phyloP scores from a whole-genome alignment of 768 basidiomycete genomes.

The Boletus barrowsii region DNA sequence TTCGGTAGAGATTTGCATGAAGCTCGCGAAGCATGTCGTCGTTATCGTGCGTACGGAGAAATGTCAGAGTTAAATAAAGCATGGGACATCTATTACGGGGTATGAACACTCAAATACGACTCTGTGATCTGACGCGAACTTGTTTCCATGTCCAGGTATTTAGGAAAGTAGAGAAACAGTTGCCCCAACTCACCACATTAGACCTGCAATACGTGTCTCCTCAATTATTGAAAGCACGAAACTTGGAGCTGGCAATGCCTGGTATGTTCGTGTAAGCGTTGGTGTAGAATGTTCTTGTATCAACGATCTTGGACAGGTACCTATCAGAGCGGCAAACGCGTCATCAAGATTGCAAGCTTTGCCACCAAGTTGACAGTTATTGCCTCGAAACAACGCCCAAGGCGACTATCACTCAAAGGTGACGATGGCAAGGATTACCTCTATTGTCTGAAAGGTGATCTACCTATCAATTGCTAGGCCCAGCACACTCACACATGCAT shows the following conservation, averaged over 20 bases:
- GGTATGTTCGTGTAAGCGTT: slow-evolving; percentile 43
- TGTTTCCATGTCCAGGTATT: slow-evolving; percentile 61
- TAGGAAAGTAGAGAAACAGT: slow-evolving; percentile 92
- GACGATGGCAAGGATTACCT: slow-evolving; percentile 93
- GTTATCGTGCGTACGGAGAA: slow-evolving; percentile 85
- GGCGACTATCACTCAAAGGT: slow-evolving; percentile 82
- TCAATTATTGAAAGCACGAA: slow-evolving; percentile 79
- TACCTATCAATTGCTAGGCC: no score
- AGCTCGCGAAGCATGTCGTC: slow-evolving; percentile 85
- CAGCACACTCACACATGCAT: not conserved
- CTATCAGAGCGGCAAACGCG: slow-evolving; percentile 83
- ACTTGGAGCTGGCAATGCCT: slow-evolving; percentile 94
- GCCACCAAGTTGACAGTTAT: slow-evolving; percentile 90
- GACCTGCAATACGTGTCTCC: slow-evolving; percentile 98
- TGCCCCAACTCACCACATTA: slow-evolving; percentile 82
- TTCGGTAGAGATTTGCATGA: slow-evolving; percentile 91
- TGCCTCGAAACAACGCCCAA: slow-evolving; percentile 93
- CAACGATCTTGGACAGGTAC: slow-evolving; percentile 53
- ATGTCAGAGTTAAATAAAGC: slow-evolving; percentile 90
- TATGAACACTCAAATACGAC: slow-evolving; percentile 35
- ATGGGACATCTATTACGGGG: slow-evolving; percentile 98
- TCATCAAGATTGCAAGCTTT: slow-evolving; percentile 82
- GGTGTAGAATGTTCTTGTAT: not conserved
- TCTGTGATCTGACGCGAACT: not conserved
- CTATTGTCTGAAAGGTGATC: slow-evolving; percentile 81